Base-by-base conservation (phyloP, 345 rosid genomes). In the Erucastrum elatum region DNA sequence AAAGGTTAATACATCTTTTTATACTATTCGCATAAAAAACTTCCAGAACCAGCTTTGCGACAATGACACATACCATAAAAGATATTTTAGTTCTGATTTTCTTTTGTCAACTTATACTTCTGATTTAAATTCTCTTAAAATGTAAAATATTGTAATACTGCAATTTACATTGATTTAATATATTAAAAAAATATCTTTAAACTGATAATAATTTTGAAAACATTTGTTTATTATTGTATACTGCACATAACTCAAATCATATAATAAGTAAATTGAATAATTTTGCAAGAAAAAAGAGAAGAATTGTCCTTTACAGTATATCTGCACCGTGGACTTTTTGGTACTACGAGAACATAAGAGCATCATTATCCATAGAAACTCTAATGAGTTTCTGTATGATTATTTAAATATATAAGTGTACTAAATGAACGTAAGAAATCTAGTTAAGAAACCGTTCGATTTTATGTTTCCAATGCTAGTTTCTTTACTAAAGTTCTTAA, bases 281-380 rank as follows among this genome's bases (percentile, higher is more conserved):
- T 21, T 21, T 21, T 21, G 21, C 21, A 1, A 21, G 21, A 21
- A 21, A 21, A 21, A 21, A 21, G 21, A 21, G 21, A 21, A 21
- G 21, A 21, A 21, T 35, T 6, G 49, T 34, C 37, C 3, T 44
- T 44, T 30, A 39, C 44, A 30, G 21, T 1, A 68, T 44, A 73
- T 66, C 68, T 79, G 65, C 82, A 73, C 53, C 82, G 82, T 79
- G 74, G 82, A 79, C 82, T 2, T 21, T 21, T 21, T 21, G 21
- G 21, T 21, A 21, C 21, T 21, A 21, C 21, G 21, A 21, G 21
- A 21, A 21, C 21, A 21, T 21, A 21, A 21, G 21, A 21, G 21
- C 21, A 21, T 21, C 21, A 21, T 21, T 21, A 21, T 21, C 21
- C 21, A 21, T 21, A 21, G 21, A 21, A 21, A 21, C 21, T 21